Conservation (phyloP, 108 stramenopile species). For the Cyclotella choctawhatcheeana region DNA sequence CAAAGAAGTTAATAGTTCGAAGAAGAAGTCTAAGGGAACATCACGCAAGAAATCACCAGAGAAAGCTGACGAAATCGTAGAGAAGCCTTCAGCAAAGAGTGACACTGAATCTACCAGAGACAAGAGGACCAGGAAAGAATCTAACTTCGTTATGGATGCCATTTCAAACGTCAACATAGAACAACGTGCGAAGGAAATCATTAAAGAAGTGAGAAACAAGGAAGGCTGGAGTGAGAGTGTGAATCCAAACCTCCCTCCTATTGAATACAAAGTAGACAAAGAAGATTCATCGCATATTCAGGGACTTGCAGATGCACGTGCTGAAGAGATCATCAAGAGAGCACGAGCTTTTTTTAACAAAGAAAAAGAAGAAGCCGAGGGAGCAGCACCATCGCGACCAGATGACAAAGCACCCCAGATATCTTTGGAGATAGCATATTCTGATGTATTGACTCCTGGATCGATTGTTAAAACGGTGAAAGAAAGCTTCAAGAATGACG, state of each 20-base stretch:
- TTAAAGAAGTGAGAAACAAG: conserved; percentile 16
- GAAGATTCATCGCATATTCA: neutral
- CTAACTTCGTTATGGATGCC: too few species aligned
- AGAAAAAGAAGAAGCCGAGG: neutral
- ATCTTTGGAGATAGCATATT: too few species aligned
- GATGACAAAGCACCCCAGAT: too few species aligned
- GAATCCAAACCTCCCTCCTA: neutral
- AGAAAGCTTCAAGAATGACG: neutral
- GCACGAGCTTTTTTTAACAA: neutral
- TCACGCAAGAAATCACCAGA: neutral
- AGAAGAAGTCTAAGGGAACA: too few species aligned
- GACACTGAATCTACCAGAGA: neutral
- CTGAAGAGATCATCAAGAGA: neutral
- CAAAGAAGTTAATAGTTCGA: too few species aligned
- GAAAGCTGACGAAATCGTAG: neutral
- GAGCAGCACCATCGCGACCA: too few species aligned
- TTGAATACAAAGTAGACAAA: neutral
- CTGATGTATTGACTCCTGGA: neutral
- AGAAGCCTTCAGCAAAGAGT: neutral
- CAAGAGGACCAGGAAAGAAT: neutral
- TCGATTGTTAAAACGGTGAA: neutral
- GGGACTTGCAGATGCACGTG: neutral
- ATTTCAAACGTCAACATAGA: conserved; percentile 4
- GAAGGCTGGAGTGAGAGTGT: conserved; percentile 4
- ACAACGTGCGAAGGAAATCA: conserved; percentile 26